phyloP scores from a whole-genome alignment of 2,329 filamentous ascomycete genomes.

The Alternaria brassicae region DNA sequence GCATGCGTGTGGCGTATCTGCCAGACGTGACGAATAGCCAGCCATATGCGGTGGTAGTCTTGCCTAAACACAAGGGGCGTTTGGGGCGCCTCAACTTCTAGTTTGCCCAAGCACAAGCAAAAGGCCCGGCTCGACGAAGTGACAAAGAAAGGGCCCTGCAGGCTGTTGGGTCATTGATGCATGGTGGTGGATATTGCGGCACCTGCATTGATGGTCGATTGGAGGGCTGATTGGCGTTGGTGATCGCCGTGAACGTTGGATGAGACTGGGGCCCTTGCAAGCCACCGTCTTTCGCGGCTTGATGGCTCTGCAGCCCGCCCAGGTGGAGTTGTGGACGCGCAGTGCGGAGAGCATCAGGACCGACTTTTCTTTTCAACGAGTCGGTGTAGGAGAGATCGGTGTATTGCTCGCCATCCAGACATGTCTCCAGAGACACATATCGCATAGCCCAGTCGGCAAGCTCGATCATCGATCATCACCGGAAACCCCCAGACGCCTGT shows the following conservation, averaged over 20 bases:
- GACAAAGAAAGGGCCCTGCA: conserved; percentile 23
- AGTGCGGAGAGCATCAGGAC: conserved; percentile 11
- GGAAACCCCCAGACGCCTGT: conserved; percentile 14
- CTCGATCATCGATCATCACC: conserved; percentile 16
- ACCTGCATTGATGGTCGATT: conserved; percentile 24
- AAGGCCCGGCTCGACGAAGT: conserved; percentile 6
- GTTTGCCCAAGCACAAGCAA: background rate
- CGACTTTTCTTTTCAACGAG: conserved; percentile 8
- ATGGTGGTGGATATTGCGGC: conserved; percentile 34
- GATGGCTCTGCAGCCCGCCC: conserved; percentile 6
- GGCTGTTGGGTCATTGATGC: conserved; percentile 12
- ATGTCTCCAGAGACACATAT: background rate
- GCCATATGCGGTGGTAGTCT: conserved; percentile 31
- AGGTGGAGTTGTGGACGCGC: conserved; percentile 2
- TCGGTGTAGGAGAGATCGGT: background rate
- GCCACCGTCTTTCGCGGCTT: conserved; percentile 23
- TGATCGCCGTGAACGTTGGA: conserved; percentile 28
- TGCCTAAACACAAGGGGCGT: conserved; percentile 30
- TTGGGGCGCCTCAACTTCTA: conserved; percentile 16
- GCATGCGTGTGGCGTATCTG: background rate
- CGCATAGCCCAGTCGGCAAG: background rate
- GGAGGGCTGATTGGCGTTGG: conserved; percentile 27
- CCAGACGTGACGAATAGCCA: conserved; percentile 4
- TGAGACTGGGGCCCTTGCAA: conserved; percentile 26
- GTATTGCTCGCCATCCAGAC: background rate